phyloP scores from a whole-genome alignment of 257 asterid species.

The Gentiana macrophylla region DNA sequence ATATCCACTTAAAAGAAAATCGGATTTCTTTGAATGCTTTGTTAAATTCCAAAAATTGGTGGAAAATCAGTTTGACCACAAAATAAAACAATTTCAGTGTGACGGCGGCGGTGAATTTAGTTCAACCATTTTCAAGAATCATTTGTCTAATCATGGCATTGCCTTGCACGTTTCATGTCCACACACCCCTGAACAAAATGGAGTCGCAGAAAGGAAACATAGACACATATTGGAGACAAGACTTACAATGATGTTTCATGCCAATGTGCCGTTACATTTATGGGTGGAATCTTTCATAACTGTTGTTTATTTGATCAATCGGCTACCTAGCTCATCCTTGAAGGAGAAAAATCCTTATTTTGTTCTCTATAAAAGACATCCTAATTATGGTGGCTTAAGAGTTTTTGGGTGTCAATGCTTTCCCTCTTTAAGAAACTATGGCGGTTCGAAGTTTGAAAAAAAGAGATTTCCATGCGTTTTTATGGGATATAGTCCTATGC shows the following conservation, averaged over 20 bases:
- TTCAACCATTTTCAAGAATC: neutral
- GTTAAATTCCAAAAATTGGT: neutral
- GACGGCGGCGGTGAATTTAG: neutral
- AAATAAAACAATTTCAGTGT: neutral
- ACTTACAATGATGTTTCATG: constrained; percentile 1
- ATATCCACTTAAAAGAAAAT: neutral
- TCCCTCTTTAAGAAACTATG: too few relatives aligned
- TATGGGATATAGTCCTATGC: too few relatives aligned
- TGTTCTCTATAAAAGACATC: too few relatives aligned
- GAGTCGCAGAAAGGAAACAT: neutral
- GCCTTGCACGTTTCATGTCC: neutral
- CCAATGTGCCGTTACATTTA: neutral
- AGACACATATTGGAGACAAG: neutral
- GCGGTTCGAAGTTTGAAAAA: too few relatives aligned
- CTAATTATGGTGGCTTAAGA: too few relatives aligned
- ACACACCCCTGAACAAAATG: constrained; percentile 4
- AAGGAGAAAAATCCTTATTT: too few relatives aligned
- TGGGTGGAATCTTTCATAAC: too few relatives aligned
- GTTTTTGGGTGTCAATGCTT: too few relatives aligned
- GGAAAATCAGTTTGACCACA: neutral
- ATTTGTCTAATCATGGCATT: neutral
- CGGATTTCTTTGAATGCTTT: neutral
- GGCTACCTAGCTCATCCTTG: too few relatives aligned
- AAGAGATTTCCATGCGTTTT: too few relatives aligned
- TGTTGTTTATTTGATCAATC: too few relatives aligned